These are phyloP conservation scores for Manihot esculenta DNA, from an alignment of 441 rosid genomes.

Conservation along the genomic window DNA sequence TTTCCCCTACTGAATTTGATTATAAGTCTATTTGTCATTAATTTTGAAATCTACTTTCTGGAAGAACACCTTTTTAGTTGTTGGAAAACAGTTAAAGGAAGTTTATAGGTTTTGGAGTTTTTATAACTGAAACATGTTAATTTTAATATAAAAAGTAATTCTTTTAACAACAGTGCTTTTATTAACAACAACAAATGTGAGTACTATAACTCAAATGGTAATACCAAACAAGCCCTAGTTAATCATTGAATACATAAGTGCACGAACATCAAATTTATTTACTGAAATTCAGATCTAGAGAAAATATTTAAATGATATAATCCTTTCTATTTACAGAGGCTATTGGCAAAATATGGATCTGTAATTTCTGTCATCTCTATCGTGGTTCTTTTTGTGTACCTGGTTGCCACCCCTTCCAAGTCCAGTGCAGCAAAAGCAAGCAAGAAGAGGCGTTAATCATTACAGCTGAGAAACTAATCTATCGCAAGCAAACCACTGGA, in stretches of 20 bases:
- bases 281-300: neutral
- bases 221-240: too few relatives aligned
- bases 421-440: constrained; percentile 55
- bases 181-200: too few relatives aligned
- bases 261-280: neutral
- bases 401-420: constrained; percentile 62
- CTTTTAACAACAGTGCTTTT: too few relatives aligned
- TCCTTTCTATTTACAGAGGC: constrained; percentile 48
- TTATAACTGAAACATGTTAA: too few relatives aligned
- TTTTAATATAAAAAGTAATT: too few relatives aligned
- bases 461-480: constrained; percentile 15
- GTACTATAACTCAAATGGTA: too few relatives aligned
- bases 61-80: too few relatives aligned
- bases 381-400: constrained; percentile 64
- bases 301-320: neutral
- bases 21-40: too few relatives aligned
- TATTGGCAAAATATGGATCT: constrained; percentile 73
- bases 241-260: neutral
- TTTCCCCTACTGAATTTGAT: neutral
- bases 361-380: constrained; percentile 74
- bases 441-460: constrained; percentile 78
- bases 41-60: too few relatives aligned
- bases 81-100: too few relatives aligned
- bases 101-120: too few relatives aligned
- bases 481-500: neutral